These are phyloP conservation scores for Chrysanthemum lavandulifolium DNA, from an alignment of 129 eudicot species.

Conservation along the genomic window DNA sequence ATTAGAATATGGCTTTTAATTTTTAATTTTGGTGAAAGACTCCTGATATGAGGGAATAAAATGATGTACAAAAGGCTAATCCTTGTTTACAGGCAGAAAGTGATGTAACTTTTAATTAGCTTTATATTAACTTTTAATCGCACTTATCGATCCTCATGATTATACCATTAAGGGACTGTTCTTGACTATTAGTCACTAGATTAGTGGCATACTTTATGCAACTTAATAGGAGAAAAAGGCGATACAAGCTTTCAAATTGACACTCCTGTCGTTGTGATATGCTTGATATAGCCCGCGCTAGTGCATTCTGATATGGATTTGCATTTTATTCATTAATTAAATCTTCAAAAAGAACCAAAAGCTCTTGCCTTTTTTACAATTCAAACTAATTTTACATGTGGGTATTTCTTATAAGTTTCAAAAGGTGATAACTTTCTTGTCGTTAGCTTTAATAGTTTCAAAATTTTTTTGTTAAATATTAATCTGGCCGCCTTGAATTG, in stretches of 20 bases:
- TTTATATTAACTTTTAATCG: slow-evolving; percentile 31
- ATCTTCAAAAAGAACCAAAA: slow-evolving; percentile 29
- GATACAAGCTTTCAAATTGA: slow-evolving; percentile 5
- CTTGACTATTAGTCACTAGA: slow-evolving; percentile 17
- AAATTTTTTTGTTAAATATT: background rate
- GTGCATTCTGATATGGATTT: slow-evolving; percentile 30
- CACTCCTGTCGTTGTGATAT: slow-evolving; percentile 14
- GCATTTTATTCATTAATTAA: slow-evolving; percentile 19
- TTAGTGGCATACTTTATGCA: slow-evolving; percentile 32
- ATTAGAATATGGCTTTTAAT: slow-evolving; percentile 1
- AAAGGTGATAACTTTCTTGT: slow-evolving; percentile 11
- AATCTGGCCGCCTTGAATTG: background rate
- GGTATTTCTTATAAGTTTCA: slow-evolving; percentile 10
- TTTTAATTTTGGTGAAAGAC: background rate
- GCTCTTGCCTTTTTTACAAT: slow-evolving; percentile 9
- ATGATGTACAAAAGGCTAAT: slow-evolving; percentile 24
- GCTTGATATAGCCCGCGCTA: slow-evolving; percentile 15
- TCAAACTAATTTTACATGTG: slow-evolving; percentile 19
- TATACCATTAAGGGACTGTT: slow-evolving; percentile 25
- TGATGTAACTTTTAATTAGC: slow-evolving; percentile 29
- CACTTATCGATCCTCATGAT: slow-evolving; percentile 27
- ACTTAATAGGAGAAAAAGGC: slow-evolving; percentile 9
- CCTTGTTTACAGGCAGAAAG: slow-evolving; percentile 36
- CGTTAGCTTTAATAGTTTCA: slow-evolving; percentile 5
- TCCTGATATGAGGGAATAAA: slow-evolving; percentile 28